Conservation (phyloP, 2,329 filamentous ascomycete species). For the Trichoderma cornu-damae region DNA sequence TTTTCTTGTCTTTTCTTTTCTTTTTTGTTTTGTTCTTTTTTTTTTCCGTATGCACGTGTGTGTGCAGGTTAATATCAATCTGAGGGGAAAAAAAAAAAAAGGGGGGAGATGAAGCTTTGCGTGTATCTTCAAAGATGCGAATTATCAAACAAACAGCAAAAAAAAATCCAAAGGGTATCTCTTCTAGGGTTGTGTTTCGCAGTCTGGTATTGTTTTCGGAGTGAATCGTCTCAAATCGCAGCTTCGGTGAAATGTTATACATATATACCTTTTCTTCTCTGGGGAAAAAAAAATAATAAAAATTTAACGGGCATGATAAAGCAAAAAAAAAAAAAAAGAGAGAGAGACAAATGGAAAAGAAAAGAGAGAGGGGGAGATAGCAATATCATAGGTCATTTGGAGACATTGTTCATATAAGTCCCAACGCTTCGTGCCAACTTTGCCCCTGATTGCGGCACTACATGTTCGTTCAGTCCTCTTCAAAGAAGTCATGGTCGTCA, state of each 20-base stretch:
- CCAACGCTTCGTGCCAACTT: not conserved
- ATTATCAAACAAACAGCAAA: constrained; percentile 25
- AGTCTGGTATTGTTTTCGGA: constrained; percentile 27
- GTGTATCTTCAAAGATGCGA: constrained; percentile 4
- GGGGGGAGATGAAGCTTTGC: constrained; percentile 20
- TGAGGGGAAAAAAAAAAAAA: constrained; percentile 19
- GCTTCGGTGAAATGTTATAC: constrained; percentile 1
- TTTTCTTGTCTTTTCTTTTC: not conserved
- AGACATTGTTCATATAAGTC: not conserved
- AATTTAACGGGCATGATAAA: constrained; percentile 2
- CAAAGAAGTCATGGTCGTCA: constrained; percentile 56
- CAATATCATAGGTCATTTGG: not conserved
- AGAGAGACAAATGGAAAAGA: not conserved
- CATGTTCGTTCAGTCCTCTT: constrained; percentile 35
- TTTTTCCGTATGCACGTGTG: not conserved
- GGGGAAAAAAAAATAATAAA: not conserved
- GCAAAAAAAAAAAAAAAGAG: not conserved
- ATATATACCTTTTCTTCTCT: constrained; percentile 6
- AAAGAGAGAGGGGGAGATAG: no score
- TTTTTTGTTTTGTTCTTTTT: not conserved
- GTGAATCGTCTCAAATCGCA: constrained; percentile 26
- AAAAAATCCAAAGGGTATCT: constrained; percentile 40
- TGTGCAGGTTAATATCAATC: constrained; percentile 24
- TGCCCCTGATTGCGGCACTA: not conserved
- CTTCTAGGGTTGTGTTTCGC: constrained; percentile 33